These are phyloP conservation scores for Acer yangbiense DNA, from an alignment of 345 rosid genomes.

Conservation along the genomic window DNA sequence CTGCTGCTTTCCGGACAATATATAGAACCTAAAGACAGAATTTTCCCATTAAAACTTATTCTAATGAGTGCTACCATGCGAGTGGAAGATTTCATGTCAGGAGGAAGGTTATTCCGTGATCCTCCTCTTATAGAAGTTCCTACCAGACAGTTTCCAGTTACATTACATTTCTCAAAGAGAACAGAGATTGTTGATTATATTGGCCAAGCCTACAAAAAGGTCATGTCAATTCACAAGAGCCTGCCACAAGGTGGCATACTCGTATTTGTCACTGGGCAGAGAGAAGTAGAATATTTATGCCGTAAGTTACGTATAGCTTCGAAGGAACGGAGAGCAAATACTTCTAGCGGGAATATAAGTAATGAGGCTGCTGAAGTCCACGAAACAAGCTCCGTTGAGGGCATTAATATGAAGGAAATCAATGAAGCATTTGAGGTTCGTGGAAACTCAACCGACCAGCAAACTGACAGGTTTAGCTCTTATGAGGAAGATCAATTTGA, in stretches of 20 bases:
- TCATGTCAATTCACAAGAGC: conserved; percentile 79
- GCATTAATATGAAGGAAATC: conserved; percentile 67
- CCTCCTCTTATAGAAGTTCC: conserved; percentile 89
- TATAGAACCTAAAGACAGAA: conserved; percentile 48
- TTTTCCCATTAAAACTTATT: conserved; percentile 75
- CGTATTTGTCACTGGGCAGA: conserved; percentile 91
- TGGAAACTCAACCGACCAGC: conserved; percentile 36
- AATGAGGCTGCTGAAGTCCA: conserved; percentile 32
- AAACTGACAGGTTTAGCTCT: conserved; percentile 54
- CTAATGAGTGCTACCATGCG: conserved; percentile 94
- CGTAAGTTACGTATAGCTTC: conserved; percentile 65
- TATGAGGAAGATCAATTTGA: conserved; percentile 54
- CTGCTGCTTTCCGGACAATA: conserved; percentile 53
- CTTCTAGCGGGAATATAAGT: conserved; percentile 29
- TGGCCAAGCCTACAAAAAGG: conserved; percentile 86
- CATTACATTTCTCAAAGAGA: conserved; percentile 76
- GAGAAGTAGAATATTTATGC: conserved; percentile 88
- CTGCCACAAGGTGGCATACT: conserved; percentile 92
- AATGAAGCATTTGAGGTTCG: conserved; percentile 66
- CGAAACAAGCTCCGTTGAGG: conserved; percentile 42
- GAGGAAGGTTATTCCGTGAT: conserved; percentile 59
- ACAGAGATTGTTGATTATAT: conserved; percentile 85
- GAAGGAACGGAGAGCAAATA: conserved; percentile 37
- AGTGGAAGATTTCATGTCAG: conserved; percentile 77
- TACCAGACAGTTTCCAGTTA: conserved; percentile 79